These are phyloP conservation scores for Polygonum maritimum DNA, from an alignment of 148 eudicot genomes.

Conservation along the genomic window DNA sequence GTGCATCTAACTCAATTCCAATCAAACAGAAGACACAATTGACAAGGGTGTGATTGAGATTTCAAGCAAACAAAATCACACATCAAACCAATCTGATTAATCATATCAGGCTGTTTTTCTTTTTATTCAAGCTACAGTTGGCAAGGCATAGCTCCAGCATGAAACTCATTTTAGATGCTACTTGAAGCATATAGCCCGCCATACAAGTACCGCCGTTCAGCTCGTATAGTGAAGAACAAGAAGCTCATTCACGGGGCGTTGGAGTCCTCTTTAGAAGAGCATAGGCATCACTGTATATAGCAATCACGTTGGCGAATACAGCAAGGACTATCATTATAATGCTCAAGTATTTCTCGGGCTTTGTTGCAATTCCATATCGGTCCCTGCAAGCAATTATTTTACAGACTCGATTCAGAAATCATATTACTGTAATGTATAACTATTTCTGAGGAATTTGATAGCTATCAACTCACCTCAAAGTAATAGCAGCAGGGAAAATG, in stretches of 20 bases:
- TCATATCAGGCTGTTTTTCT: not conserved
- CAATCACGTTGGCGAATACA: constrained; percentile 55
- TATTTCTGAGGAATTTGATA: not conserved
- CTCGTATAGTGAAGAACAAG: not conserved
- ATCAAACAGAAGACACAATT: not conserved
- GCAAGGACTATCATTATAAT: constrained; percentile 65
- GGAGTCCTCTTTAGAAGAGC: constrained; percentile 43
- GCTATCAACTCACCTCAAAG: constrained; percentile 16
- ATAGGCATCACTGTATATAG: constrained; percentile 63
- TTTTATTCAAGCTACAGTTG: constrained; percentile 1
- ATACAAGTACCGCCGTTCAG: not conserved
- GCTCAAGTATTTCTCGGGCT: constrained; percentile 42
- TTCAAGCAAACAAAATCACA: not conserved
- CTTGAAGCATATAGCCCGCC: not conserved
- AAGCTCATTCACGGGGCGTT: constrained; percentile 16
- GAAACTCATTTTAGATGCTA: not conserved
- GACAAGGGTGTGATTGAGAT: not conserved
- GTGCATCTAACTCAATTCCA: not conserved
- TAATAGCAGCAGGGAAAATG: constrained; percentile 26
- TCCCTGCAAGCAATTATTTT: constrained; percentile 40
- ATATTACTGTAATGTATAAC: not conserved
- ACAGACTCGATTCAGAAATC: not conserved
- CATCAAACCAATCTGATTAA: not conserved
- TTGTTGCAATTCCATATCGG: constrained; percentile 40
- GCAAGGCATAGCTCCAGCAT: not conserved